Evolutionary conservation across 306 rosid species (phyloP).

Genomic region (Inga leiocalycina): DNA sequence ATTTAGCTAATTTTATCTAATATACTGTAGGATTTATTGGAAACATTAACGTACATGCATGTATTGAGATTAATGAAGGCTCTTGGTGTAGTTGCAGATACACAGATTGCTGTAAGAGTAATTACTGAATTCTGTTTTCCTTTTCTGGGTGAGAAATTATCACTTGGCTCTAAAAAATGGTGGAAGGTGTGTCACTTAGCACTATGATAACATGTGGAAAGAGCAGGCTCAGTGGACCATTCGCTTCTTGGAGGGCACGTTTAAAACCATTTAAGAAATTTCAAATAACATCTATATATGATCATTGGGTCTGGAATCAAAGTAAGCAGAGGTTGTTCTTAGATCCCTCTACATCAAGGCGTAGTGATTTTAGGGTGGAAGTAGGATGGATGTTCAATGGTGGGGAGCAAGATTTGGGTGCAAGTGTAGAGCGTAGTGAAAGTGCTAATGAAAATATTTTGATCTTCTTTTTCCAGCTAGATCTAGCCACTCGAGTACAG

Average conservation of each 20-base stretch:
- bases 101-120: background rate
- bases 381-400: slow-evolving; percentile 89
- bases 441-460: slow-evolving; percentile 85
- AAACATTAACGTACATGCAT: background rate
- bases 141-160: slow-evolving; percentile 11
- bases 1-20: slow-evolving; percentile 13
- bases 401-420: slow-evolving; percentile 66
- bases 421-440: slow-evolving; percentile 79
- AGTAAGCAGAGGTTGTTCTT: slow-evolving; percentile 39
- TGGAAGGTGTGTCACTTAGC: slow-evolving; percentile 62
- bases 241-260: slow-evolving; percentile 51
- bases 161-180: slow-evolving; percentile 46
- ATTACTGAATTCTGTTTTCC: slow-evolving; percentile 17
- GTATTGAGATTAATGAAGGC: slow-evolving; percentile 27
- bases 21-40: background rate
- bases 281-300: slow-evolving; percentile 35
- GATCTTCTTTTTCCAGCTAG: slow-evolving; percentile 87
- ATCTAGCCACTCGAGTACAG: slow-evolving; percentile 94
- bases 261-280: slow-evolving; percentile 49
- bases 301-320: slow-evolving; percentile 47
- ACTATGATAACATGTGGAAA: slow-evolving; percentile 59
- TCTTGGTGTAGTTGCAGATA: slow-evolving; percentile 6
- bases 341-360: slow-evolving; percentile 44
- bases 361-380: slow-evolving; percentile 46
- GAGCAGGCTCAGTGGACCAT: slow-evolving; percentile 47